phyloP scores from a whole-genome alignment of 495 filamentous ascomycete genomes.

The Aspergillus mulundensis region DNA sequence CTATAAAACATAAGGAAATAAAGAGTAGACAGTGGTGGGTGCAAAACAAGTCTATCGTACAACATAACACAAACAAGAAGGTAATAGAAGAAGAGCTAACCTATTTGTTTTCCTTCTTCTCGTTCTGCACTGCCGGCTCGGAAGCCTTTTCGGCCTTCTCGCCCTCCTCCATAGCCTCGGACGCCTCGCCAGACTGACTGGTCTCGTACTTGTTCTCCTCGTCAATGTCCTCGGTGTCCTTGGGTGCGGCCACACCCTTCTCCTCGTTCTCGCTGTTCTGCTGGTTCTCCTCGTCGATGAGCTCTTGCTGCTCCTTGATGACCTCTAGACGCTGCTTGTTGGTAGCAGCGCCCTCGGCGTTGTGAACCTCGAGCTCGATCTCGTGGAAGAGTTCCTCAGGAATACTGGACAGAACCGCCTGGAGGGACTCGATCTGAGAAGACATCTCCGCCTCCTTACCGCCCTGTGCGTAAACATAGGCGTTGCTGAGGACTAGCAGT shows the following conservation, averaged over 20 bases:
- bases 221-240: conserved; percentile 81
- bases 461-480: conserved; percentile 83
- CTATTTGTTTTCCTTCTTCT: conserved; percentile 29
- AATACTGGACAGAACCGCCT: conserved; percentile 86
- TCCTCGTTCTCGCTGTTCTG: conserved; percentile 74
- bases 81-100: background rate
- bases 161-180: conserved; percentile 41
- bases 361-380: conserved; percentile 97
- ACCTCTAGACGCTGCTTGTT: conserved; percentile 99
- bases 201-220: conserved; percentile 39
- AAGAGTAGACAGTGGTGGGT: background rate
- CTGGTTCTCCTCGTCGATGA: conserved; percentile 95
- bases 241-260: conserved; percentile 48
- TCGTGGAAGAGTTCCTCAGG: conserved; percentile 99
- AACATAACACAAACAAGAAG: conserved; percentile 23
- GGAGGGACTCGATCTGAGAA: conserved; percentile 89
- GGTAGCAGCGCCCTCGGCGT: conserved; percentile 92
- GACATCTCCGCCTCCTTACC: conserved; percentile 85
- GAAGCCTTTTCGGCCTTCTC: conserved; percentile 27
- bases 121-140: conserved; percentile 6
- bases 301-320: conserved; percentile 95
- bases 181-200: conserved; percentile 38
- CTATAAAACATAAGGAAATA: background rate
- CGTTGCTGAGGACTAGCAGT: conserved; percentile 91
- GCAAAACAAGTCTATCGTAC: conserved; percentile 23